Base-by-base conservation (phyloP, 805 yeast species). In the Yamadazyma paraphyllophila region DNA sequence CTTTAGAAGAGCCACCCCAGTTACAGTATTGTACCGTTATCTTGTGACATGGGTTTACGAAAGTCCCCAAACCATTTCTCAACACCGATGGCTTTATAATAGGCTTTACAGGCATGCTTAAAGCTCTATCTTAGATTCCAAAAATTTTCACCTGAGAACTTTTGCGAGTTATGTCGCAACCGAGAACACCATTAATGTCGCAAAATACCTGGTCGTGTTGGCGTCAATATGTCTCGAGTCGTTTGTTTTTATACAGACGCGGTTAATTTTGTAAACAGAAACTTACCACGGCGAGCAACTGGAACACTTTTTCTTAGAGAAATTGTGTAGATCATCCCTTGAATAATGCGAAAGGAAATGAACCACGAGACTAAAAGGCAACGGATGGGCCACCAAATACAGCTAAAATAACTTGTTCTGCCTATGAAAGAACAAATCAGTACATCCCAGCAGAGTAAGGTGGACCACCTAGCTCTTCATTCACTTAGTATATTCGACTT, bases 1-100 rank as follows among this genome's bases (percentile, higher is more conserved):
- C 97, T 43, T 75, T 74, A 1, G 98, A 91, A 2, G 96, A 85
- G 16, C 97, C 98, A 36, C 97, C 98, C 84, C 95, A 85, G 74
- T 94, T 90, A 71, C 97, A 90, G 69, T 83, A 94, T 49, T 87
- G 85, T 38, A 94, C 63, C 1, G 84, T 76, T 43, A 94, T 76
- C 59, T 78, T 81, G 56, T 78, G 81, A 70, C 98, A 90, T 33
- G 91, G 89, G 17, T 73, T 69, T 7, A 87, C 76, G 59, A 77
- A 87, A 0, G 91, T 81, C 2, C 90, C 89, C 15, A 85, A 70
- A 43, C 96, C 95, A 56, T 88, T 87, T 53, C 88, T 79, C 20
- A 87, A 80, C 35, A 75, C 65, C 12, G 94, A 79, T 1, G 73
- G 63, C 55, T 75, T 81, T 26, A 77, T 67, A 32, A 85, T 67